phyloP scores from a whole-genome alignment of 306 rosid species.

The Biancaea sappan region DNA sequence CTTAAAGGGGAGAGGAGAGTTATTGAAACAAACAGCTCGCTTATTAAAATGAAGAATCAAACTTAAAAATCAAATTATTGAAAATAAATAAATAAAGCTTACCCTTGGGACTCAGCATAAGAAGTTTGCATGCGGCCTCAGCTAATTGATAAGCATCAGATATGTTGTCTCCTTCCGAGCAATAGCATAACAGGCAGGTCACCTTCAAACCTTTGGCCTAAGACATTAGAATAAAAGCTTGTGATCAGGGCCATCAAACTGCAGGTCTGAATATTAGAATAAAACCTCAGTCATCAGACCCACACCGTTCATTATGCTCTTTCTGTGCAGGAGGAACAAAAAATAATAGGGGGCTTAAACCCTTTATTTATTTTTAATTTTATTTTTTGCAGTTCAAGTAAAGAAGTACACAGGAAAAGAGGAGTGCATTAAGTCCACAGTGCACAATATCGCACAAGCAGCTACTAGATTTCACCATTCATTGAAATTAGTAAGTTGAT shows the following conservation, averaged over 20 bases:
- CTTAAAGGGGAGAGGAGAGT: background rate
- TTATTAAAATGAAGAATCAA: slow-evolving; percentile 13
- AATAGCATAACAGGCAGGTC: slow-evolving; percentile 86
- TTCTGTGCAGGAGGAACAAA: slow-evolving; percentile 9
- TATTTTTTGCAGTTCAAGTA: background rate
- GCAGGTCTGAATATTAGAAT: background rate
- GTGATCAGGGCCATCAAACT: background rate
- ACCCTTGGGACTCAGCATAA: slow-evolving; percentile 52
- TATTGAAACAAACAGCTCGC: background rate
- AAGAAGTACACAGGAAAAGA: background rate
- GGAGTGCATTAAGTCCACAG: background rate
- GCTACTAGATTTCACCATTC: slow-evolving; percentile 28
- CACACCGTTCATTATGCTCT: background rate
- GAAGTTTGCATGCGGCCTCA: slow-evolving; percentile 75
- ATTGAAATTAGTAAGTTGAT: background rate
- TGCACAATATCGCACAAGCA: background rate
- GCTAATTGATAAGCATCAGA: slow-evolving; percentile 84
- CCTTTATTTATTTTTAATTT: background rate
- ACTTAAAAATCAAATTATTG: slow-evolving; percentile 18
- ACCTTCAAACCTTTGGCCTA: slow-evolving; percentile 94
- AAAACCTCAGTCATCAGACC: slow-evolving; percentile 25
- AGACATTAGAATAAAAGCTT: slow-evolving; percentile 19
- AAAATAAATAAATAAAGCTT: slow-evolving; percentile 33
- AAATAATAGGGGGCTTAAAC: background rate
- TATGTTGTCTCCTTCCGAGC: slow-evolving; percentile 95